Conservation (phyloP, 2,329 filamentous ascomycete genomes). For the Exophiala aquamarina region DNA sequence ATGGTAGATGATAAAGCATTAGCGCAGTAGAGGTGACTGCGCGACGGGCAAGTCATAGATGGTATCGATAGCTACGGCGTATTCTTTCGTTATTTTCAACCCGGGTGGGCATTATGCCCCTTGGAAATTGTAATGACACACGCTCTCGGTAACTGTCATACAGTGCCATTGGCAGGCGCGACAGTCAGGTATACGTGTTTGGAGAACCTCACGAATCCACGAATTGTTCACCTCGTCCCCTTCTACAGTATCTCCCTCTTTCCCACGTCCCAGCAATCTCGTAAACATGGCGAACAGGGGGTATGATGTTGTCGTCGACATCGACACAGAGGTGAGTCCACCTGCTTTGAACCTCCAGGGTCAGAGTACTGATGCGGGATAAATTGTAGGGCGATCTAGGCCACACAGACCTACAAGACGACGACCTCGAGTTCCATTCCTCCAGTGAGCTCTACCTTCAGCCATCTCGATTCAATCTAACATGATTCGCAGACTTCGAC, state of each 20-base stretch:
- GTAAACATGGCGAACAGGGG: slow-evolving; percentile 75
- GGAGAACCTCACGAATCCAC: neutral
- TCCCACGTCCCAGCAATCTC: neutral
- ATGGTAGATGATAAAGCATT: too few species aligned
- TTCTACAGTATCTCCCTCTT: neutral
- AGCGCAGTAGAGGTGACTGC: too few species aligned
- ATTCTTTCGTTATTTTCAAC: too few species aligned
- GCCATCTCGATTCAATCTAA: neutral
- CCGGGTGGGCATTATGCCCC: too few species aligned
- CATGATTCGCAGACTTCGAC: slow-evolving; percentile 63
- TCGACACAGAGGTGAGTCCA: slow-evolving; percentile 80
- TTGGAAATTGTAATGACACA: too few species aligned
- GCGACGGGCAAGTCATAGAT: too few species aligned
- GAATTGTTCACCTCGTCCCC: neutral
- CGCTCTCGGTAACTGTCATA: neutral
- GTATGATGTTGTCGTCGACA: slow-evolving; percentile 97
- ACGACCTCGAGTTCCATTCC: slow-evolving; percentile 91
- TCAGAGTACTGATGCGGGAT: slow-evolving; percentile 5
- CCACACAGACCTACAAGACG: slow-evolving; percentile 96
- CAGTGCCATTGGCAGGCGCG: neutral
- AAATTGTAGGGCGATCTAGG: slow-evolving; percentile 83
- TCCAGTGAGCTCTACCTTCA: slow-evolving; percentile 57
- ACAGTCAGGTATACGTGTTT: slow-evolving; percentile 3
- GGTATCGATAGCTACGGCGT: too few species aligned
- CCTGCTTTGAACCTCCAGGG: neutral